These are phyloP conservation scores for Gynandropsis gynandra DNA, from an alignment of 345 rosid genomes.

Conservation along the genomic window DNA sequence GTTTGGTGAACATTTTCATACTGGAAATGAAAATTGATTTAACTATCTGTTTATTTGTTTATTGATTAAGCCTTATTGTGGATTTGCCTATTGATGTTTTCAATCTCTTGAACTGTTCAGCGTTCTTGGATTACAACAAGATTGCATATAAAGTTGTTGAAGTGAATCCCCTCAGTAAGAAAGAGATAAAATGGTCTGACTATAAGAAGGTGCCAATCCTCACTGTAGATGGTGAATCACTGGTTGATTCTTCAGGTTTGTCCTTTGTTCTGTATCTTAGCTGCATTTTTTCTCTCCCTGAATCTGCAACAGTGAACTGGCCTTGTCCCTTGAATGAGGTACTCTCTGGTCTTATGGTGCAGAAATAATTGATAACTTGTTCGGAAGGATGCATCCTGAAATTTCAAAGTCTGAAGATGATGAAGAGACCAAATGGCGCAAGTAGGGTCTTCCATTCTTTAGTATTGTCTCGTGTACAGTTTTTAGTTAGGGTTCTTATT, in stretches of 20 bases:
- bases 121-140: slow-evolving; percentile 76
- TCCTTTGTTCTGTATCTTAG: background rate
- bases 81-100: background rate
- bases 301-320: background rate
- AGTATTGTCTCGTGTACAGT: background rate
- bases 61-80: background rate
- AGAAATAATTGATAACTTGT: slow-evolving; percentile 64
- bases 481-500: slow-evolving; percentile 1
- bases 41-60: no score
- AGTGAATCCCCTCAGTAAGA: slow-evolving; percentile 81
- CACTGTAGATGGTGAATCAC: slow-evolving; percentile 65
- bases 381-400: slow-evolving; percentile 53
- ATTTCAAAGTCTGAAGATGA: slow-evolving; percentile 31
- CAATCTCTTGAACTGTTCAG: slow-evolving; percentile 26
- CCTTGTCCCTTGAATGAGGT: background rate
- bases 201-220: slow-evolving; percentile 91
- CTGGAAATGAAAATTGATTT: no score
- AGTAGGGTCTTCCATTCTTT: slow-evolving; percentile 34
- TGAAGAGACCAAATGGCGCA: slow-evolving; percentile 75
- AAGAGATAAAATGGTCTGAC: slow-evolving; percentile 94
- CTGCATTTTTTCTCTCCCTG: background rate
- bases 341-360: slow-evolving; percentile 21
- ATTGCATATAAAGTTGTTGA: slow-evolving; percentile 90
- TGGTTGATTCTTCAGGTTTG: slow-evolving; percentile 92
- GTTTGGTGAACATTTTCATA: no score